Evolutionary conservation across 1,284 basidiomycete species (phyloP), one percentile per base, ranked within the genome.

Genomic region (Fomitopsis palustris): DNA sequence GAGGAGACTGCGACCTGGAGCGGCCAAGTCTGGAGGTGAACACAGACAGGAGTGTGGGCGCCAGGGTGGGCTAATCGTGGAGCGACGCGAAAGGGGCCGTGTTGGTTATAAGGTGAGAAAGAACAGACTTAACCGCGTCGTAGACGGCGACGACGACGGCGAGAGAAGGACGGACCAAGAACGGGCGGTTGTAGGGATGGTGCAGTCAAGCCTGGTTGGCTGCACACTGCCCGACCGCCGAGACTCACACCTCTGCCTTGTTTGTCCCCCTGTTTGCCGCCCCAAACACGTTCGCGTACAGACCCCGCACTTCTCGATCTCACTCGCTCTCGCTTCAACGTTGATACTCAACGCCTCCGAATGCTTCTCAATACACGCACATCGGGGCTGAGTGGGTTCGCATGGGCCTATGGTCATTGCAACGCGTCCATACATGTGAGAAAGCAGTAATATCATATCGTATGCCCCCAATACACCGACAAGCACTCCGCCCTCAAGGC

Each of bases 41-140:
- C 55, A 85, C 86, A 69, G 88, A 87, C 70, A 92, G 79, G 56
- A 92, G 81, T 71, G 88, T 86, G 58, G 88, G 88, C 77, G 89
- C 89, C 89, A 92, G 87, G 72, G 81, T 90, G 79, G 67, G 65
- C 64, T 68, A 61, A 57, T 33, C 57, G 62, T 57, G 62, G 64
- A 51, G 60, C 56, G 60, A 57, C 35, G 61, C 35, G 31, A 55
- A 56, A 47, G 58, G 45, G 56, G 55, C 2, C 29, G 31, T n/a
- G 49, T 33, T 51, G 57, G 37, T 25, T 42, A 49, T 55, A 54
- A 55, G 19, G 37, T 53, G 23, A 52, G 3, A 9, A 14, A 23
- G 53, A 58, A 19, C 37, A 37, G n/a, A 37, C 29, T 58, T 23
- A 43, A 51, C 54, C 38, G 23, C 27, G 41, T 64, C 51, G 25